Base-by-base conservation (phyloP, 2,329 filamentous ascomycete genomes). In the Botrytis paeoniae region DNA sequence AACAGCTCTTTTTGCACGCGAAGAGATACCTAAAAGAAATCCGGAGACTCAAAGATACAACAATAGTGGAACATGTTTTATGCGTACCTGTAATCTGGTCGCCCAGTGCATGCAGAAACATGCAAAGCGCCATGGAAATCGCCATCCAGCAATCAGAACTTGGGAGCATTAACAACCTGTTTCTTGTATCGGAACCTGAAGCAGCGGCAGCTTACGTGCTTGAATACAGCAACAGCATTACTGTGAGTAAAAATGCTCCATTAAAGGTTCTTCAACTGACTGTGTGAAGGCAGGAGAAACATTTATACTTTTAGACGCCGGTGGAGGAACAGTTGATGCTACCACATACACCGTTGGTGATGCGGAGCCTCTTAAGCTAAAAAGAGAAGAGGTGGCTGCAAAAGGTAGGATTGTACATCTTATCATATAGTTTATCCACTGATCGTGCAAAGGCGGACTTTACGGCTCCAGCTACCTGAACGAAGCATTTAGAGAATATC, bases 281-380 rank as follows among this genome's bases (percentile, higher is more conserved):
- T 32, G 43, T 12, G 7, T 39, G 7, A 48, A 78, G 75, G 51
- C 71, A 25, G 74, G 65, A 39, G 78, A 79, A 57, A 75, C 75
- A 1, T 78, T 78, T 62, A 48, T 78, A 7, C 61, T 80, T 25
- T 57, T 80, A 7, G 76, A 78, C 69, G 72, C 75, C 69, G 79
- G 79, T 54, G 79, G 79, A 37, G 79, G 78, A 32, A 79, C 78
- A 20, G 78, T 79, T 29, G 79, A 80, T 66, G 73, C 74, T 18
- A 77, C 75, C 16, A 79, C 77, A 1, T 80, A 80, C 64, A 76
- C 69, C 18, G 75, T 80, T 18, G 75, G 70, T 51, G 65, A 73
- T 22, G 69, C 45, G 2, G 72, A 70, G 9, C 78, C 79, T 7
- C 69, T 79, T 29, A 69, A 77, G 45, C 70, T 80, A 20, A 71